Evolutionary conservation across 1,284 basidiomycete species (phyloP).

Genomic region (Microbotryomycetes sp.): DNA sequence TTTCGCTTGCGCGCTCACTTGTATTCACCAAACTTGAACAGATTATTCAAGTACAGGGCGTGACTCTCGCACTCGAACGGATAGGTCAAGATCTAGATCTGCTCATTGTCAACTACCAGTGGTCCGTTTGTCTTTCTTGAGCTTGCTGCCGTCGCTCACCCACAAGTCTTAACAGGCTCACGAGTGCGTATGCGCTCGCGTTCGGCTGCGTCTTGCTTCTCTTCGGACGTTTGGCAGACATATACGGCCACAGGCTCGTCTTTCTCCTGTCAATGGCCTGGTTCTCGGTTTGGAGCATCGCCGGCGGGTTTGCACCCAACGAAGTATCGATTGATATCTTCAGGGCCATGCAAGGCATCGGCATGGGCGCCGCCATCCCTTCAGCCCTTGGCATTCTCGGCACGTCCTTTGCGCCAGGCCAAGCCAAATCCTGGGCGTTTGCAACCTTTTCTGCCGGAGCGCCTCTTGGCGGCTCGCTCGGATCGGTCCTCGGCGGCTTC

Average conservation of each 20-base stretch:
- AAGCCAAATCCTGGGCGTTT: constrained; percentile 37
- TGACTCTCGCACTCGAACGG: constrained; percentile 4
- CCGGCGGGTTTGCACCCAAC: constrained; percentile 37
- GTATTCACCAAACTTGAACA: no score
- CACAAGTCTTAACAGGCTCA: not conserved
- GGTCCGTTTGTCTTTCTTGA: not conserved
- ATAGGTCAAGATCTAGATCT: constrained; percentile 11
- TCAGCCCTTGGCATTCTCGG: constrained; percentile 37
- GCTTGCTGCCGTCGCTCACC: not conserved
- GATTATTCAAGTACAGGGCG: constrained; percentile 18
- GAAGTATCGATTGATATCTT: constrained; percentile 37
- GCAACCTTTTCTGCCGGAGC: constrained; percentile 53
- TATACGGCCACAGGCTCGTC: constrained; percentile 57
- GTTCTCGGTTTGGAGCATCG: constrained; percentile 37
- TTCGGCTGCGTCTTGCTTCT: constrained; percentile 50
- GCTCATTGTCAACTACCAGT: constrained; percentile 9
- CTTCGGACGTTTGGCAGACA: constrained; percentile 62
- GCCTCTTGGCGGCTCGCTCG: constrained; percentile 65
- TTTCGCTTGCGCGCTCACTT: no score
- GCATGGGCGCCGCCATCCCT: constrained; percentile 17
- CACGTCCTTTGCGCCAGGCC: constrained; percentile 37
- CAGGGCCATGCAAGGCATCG: constrained; percentile 30
- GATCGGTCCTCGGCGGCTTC: constrained; percentile 59
- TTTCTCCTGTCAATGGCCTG: constrained; percentile 37
- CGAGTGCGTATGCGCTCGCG: constrained; percentile 18